Base-by-base conservation (phyloP, 306 rosid species). In the Begonia peltatifolia region DNA sequence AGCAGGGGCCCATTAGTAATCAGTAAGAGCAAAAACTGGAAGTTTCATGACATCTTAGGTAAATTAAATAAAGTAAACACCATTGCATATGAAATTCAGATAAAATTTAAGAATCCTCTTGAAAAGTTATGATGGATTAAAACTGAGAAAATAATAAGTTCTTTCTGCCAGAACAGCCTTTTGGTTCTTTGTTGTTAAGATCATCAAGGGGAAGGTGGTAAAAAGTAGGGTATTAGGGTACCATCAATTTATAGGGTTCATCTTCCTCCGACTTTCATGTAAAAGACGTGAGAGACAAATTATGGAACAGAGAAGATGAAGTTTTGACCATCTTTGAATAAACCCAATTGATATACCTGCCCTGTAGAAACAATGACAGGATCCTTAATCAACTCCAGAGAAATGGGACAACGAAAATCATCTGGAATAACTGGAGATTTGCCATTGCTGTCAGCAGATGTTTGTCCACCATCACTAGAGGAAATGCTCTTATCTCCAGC, bases 301-400 rank as follows among this genome's bases (percentile, higher is more conserved):
- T 30, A 30, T 30, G 38, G 38, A 30, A 7, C 48, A 44, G 48
- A 12, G 46, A 12, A 42, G 12, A 42, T 2, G 46, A 9, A 42
- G 12, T 9, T 12, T 42, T n/a, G 14, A 10, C 12, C 12, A 44
- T 44, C 48, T n/a, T 44, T 0, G 4, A 44, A 44, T 10, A n/a
- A 11, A 44, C 9, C 48, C 14, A 44, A 44, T 50, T 58, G 58
- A 57, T 59, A 65, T 77, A 92, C 99, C 96, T 92, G 99, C 70
- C 99, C 99, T 9, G 99, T 92, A 53, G 99, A 92, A 65, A 92
- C 96, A 73, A 92, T 92, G 62, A 92, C 93, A 7, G 99, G 99
- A 75, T 92, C 95, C 68, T 60, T 79, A 96, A 92, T 92, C 68
- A 92, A 74, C 70, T 92, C 99, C 57, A 92, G 71, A 53, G 99